A percentile compares a stretch with the other conserved stretches of the same genome.
phyloP scores from a whole-genome alignment of 345 rosid genomes.

The Eucalyptus virginea region DNA sequence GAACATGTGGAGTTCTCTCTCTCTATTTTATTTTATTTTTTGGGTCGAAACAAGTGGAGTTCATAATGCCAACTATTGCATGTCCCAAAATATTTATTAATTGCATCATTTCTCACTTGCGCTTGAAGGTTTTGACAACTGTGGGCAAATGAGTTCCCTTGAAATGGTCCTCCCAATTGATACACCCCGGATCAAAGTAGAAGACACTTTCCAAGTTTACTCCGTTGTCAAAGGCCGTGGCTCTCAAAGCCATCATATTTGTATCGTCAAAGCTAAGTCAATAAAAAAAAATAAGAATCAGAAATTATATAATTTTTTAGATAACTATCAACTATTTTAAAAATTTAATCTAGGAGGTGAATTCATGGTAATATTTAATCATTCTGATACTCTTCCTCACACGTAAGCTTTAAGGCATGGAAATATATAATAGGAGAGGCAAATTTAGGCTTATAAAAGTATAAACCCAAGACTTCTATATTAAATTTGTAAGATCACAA shows the following conservation, averaged over 20 bases:
- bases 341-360: neutral
- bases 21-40: no score
- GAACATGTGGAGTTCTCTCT: neutral
- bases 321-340: neutral
- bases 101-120: neutral
- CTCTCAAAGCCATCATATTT: conserved; percentile 7
- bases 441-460: neutral
- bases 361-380: neutral
- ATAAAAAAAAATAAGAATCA: no score
- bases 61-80: neutral
- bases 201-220: conserved; percentile 1
- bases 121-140: neutral
- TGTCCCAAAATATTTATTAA: neutral
- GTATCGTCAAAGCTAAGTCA: conserved; percentile 22
- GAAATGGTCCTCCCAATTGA: conserved; percentile 50
- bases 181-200: conserved; percentile 27
- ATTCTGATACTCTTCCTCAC: neutral
- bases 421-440: neutral
- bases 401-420: neutral
- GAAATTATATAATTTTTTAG: neutral
- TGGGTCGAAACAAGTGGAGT: neutral
- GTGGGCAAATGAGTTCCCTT: conserved; percentile 36
- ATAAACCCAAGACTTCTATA: neutral
- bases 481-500: neutral
- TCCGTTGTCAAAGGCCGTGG: neutral